Evolutionary conservation across 2,329 filamentous ascomycete species (phyloP).

Genomic region (Paecilomyces sp.): DNA sequence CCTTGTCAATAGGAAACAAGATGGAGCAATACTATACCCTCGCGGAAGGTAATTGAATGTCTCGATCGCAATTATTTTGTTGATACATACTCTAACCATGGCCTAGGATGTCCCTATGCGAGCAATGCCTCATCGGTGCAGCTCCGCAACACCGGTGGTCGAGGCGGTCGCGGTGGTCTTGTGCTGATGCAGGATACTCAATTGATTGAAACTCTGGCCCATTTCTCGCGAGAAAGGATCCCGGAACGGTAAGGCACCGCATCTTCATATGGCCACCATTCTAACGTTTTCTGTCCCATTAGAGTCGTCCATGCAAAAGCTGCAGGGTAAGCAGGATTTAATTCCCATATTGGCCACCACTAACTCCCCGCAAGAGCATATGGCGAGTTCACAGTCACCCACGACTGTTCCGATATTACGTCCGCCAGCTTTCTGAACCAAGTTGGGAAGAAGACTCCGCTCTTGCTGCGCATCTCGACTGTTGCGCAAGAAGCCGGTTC

Average conservation of each 20-base stretch:
- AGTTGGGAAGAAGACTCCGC: slow-evolving; percentile 48
- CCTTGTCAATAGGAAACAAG: neutral
- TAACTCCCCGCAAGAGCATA: slow-evolving; percentile 26
- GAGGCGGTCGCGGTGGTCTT: slow-evolving; percentile 27
- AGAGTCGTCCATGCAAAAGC: slow-evolving; percentile 49
- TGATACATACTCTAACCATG: neutral
- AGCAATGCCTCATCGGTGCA: slow-evolving; percentile 16
- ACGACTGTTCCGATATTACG: slow-evolving; percentile 52
- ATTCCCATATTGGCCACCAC: neutral
- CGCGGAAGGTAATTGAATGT: neutral
- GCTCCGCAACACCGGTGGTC: slow-evolving; percentile 11
- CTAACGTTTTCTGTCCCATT: neutral
- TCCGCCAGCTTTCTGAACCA: slow-evolving; percentile 47
- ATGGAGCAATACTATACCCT: neutral
- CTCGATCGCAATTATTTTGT: neutral
- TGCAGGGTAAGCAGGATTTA: slow-evolving; percentile 21
- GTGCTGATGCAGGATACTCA: slow-evolving; percentile 51
- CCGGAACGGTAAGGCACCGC: slow-evolving; percentile 54
- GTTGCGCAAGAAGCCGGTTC: slow-evolving; percentile 40
- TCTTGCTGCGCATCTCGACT: slow-evolving; percentile 43
- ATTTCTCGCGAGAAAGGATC: slow-evolving; percentile 57
- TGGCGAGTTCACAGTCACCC: slow-evolving; percentile 55
- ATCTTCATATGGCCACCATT: no score
- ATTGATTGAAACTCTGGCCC: slow-evolving; percentile 54
- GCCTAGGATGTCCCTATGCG: slow-evolving; percentile 16